Base-by-base conservation (phyloP, 2,329 filamentous ascomycete species). In the Chaetomiaceae sp. region DNA sequence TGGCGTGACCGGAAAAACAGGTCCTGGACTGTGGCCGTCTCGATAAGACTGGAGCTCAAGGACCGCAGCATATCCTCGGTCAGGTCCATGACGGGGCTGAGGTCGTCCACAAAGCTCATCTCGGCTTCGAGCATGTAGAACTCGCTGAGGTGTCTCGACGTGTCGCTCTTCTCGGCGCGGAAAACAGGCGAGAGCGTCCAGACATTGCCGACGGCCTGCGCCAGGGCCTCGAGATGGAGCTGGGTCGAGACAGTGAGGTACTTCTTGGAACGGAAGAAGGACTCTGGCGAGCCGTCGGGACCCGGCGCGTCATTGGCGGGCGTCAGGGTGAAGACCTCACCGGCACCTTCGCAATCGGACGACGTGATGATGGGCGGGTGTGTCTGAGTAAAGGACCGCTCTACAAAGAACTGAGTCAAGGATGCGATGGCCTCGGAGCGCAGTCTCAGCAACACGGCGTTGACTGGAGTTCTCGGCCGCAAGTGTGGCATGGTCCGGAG, bases 121-220 rank as follows among this genome's bases (percentile, higher is more conserved):
- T 99, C 93, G 14, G 85, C 91, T 69, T 99, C 93, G 2, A 99
- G 79, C 93, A 99, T 97, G 71, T 97, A 97, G 63, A 99, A 97
- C 65, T 99, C 93, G 72, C 89, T 96, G 55, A 99, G 75, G 69
- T 99, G 93, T 23, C 93, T 83, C 5, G 90, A 85, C 0, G 93
- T 97, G 64, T 97, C 91, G 68, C 90, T 96, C 65, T 84, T 85
- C 68, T 96, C 93, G 4, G 93, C 93, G 33, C 93, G 83, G 65
- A 99, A 99, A 0, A 90, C 95, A 3, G 93, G 93, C 4, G 91
- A 93, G 10, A 99, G 72, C 1, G 91, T 87, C 91, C 93, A 99
- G 7, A 97, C 93, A 60, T 87, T 89, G 34, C 89, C 89, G 25
- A 96, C 78, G 17, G 91, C 85, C 62, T 95, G 90, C 0, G 91